Evolutionary conservation across 352 stramenopile species (phyloP).

Genomic region (Globisporangium alternatum): DNA sequence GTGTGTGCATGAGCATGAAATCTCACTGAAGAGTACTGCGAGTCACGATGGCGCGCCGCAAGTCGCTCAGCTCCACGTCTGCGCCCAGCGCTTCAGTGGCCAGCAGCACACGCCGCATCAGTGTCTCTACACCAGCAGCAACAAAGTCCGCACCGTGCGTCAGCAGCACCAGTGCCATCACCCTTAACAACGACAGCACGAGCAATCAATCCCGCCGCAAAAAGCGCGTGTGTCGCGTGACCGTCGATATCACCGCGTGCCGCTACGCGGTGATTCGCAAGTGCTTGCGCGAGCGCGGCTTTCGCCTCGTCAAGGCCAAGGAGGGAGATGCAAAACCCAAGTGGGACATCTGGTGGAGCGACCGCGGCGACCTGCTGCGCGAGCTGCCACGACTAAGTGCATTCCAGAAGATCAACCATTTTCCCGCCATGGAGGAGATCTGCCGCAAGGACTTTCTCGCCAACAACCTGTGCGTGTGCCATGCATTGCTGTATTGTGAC

Average conservation of each 20-base stretch:
- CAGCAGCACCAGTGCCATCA: background rate
- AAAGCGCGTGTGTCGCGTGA: conserved; percentile 22
- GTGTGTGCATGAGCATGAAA: too few species aligned
- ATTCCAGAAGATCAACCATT: conserved; percentile 56
- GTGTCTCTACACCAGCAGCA: background rate
- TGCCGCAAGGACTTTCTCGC: conserved; percentile 53
- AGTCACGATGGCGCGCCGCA: background rate
- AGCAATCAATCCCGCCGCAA: background rate
- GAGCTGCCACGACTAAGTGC: conserved; percentile 36
- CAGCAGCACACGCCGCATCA: background rate
- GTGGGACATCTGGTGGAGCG: conserved; percentile 55
- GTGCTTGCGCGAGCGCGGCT: conserved; percentile 38
- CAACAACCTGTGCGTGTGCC: conserved; percentile 38
- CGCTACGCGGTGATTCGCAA: conserved; percentile 45
- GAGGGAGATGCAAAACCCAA: conserved; percentile 20
- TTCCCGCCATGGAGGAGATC: conserved; percentile 57
- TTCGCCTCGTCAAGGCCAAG: conserved; percentile 35
- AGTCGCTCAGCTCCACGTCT: background rate
- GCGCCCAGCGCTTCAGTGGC: background rate
- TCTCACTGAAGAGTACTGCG: too few species aligned
- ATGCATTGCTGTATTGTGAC: background rate
- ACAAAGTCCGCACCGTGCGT: background rate
- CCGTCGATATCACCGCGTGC: conserved; percentile 38
- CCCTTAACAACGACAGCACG: background rate
- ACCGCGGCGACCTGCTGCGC: conserved; percentile 39